These are phyloP conservation scores for Lentinula novae-zelandiae DNA, from an alignment of 1,284 basidiomycete genomes.

Conservation along the genomic window DNA sequence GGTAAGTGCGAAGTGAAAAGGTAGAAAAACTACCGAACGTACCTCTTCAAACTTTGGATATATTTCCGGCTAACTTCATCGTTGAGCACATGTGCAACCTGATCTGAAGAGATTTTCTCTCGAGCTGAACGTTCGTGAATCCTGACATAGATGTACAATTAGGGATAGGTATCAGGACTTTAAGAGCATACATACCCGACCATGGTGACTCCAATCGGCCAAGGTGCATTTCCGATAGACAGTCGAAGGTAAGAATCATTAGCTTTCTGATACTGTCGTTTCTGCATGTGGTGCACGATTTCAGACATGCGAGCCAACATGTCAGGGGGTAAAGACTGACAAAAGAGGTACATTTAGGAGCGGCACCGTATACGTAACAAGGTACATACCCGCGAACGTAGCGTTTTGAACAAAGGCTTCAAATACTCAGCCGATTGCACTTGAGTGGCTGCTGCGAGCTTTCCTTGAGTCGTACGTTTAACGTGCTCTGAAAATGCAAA, in stretches of 20 bases:
- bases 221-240: conserved; percentile 97
- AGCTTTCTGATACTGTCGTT: conserved; percentile 88
- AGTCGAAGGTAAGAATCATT: conserved; percentile 97
- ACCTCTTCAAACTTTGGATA: conserved; percentile 88
- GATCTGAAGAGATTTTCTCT: conserved; percentile 95
- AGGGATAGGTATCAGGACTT: not conserved
- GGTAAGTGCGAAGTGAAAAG: not conserved
- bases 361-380: not conserved
- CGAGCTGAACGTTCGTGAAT: conserved; percentile 97
- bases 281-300: conserved; percentile 96
- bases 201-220: conserved; percentile 99
- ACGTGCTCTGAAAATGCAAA: conserved; percentile 51
- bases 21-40: conserved; percentile 43
- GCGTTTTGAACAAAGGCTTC: conserved; percentile 91
- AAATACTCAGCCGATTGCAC: conserved; percentile 95
- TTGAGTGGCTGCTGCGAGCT: conserved; percentile 91
- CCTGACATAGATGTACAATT: conserved; percentile 37
- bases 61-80: conserved; percentile 99
- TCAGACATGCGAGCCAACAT: conserved; percentile 89
- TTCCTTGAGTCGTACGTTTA: conserved; percentile 88
- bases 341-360: not conserved
- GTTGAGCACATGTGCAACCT: conserved; percentile 97
- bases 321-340: conserved; percentile 77
- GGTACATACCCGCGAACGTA: conserved; percentile 76
- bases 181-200: conserved; percentile 68